phyloP scores from a whole-genome alignment of 2,329 filamentous ascomycete genomes.

The Microdochium trichocladiopsis region DNA sequence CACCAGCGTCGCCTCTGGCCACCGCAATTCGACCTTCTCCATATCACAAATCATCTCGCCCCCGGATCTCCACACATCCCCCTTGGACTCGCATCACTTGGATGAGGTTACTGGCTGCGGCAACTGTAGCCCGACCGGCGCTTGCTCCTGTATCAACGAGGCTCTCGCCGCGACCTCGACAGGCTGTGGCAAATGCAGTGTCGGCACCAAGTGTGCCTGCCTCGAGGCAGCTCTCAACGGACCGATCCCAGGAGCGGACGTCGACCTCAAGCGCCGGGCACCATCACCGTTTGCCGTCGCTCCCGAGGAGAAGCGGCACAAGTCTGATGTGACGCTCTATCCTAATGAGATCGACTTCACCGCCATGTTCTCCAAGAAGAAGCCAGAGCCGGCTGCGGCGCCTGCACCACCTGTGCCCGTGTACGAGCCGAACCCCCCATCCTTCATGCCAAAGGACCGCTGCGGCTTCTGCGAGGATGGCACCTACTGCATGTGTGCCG shows the following conservation, averaged over 20 bases:
- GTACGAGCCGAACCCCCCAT: constrained; percentile 1
- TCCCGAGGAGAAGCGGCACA: constrained; percentile 49
- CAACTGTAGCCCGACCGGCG: constrained; percentile 42
- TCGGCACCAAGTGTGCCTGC: constrained; percentile 56
- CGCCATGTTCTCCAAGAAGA: constrained; percentile 48
- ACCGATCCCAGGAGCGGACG: constrained; percentile 17
- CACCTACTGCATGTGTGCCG: constrained; percentile 76
- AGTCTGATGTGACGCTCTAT: constrained; percentile 30
- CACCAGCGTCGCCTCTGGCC: constrained; percentile 12
- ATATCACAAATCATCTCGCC: constrained; percentile 53
- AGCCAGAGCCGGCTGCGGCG: constrained; percentile 24
- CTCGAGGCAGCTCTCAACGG: constrained; percentile 38
- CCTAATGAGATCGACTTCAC: constrained; percentile 70
- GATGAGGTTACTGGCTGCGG: constrained; percentile 41
- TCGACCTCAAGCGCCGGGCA: constrained; percentile 41
- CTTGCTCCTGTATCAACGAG: constrained; percentile 53
- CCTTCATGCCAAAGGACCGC: constrained; percentile 51
- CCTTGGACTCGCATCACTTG: constrained; percentile 20
- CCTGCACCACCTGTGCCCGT: constrained; percentile 20
- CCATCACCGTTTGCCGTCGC: constrained; percentile 33
- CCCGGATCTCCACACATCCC: constrained; percentile 27
- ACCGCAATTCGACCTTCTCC: constrained; percentile 33
- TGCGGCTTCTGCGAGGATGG: constrained; percentile 81
- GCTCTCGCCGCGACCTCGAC: constrained; percentile 44
- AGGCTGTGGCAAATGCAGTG: constrained; percentile 60